phyloP scores from a whole-genome alignment of 805 yeast species.

The Wickerhamiella australiensis region DNA sequence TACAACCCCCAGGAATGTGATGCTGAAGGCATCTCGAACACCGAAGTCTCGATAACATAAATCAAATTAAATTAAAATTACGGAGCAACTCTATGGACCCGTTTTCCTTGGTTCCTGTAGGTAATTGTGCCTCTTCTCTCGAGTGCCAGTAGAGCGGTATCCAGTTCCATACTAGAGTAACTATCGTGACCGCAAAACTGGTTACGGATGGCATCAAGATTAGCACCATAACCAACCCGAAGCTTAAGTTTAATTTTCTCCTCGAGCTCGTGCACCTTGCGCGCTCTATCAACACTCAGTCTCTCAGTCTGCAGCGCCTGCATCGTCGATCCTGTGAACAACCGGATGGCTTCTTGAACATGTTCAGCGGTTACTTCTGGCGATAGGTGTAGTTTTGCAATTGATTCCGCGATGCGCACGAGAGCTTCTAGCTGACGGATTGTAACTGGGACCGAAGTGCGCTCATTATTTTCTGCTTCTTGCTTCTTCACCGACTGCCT shows the following conservation, averaged over 20 bases:
- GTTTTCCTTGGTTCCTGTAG: slow-evolving; percentile 75
- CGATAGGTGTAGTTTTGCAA: slow-evolving; percentile 73
- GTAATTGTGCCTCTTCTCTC: slow-evolving; percentile 83
- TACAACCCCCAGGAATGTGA: too few species aligned
- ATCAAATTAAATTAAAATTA: slow-evolving; percentile 21
- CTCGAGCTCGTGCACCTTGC: slow-evolving; percentile 69
- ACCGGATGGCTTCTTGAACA: slow-evolving; percentile 88
- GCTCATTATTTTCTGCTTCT: slow-evolving; percentile 70
- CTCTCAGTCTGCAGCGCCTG: slow-evolving; percentile 73
- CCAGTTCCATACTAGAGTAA: slow-evolving; percentile 59
- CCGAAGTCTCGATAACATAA: not conserved
- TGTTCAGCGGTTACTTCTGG: slow-evolving; percentile 81
- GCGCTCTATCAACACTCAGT: slow-evolving; percentile 29
- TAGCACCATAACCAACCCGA: slow-evolving; percentile 94
- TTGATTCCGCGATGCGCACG: slow-evolving; percentile 84
- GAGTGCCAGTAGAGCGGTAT: slow-evolving; percentile 42
- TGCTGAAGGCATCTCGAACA: too few species aligned
- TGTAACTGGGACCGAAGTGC: slow-evolving; percentile 94
- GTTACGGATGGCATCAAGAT: slow-evolving; percentile 66
- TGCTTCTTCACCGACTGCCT: slow-evolving; percentile 69
- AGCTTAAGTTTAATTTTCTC: slow-evolving; percentile 76
- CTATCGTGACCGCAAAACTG: slow-evolving; percentile 41
- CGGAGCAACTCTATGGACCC: slow-evolving; percentile 64
- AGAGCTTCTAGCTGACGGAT: slow-evolving; percentile 96
- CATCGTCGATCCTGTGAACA: slow-evolving; percentile 95